phyloP scores from a whole-genome alignment of 2,329 filamentous ascomycete species.

The Colletotrichum caudatum region DNA sequence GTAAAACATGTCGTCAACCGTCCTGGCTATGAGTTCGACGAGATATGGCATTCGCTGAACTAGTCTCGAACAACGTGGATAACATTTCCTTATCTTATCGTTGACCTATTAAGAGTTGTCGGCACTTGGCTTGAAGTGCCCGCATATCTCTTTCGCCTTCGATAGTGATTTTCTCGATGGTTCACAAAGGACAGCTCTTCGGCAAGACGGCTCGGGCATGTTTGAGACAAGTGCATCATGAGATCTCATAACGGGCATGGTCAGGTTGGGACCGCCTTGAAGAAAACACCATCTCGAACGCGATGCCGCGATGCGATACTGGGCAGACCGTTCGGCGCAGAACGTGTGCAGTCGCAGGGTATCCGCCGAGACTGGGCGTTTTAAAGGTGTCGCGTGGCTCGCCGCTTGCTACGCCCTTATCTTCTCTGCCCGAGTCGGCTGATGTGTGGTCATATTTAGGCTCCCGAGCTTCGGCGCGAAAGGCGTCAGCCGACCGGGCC shows the following conservation, averaged over 20 bases:
- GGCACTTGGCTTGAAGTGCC: constrained; percentile 8
- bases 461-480: constrained; percentile 24
- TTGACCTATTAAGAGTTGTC: not conserved
- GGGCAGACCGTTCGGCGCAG: not conserved
- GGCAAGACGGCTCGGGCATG: not conserved
- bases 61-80: constrained; percentile 1
- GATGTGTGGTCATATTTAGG: constrained; percentile 17
- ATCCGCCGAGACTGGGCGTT: constrained; percentile 4
- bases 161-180: not conserved
- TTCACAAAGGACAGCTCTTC: not conserved
- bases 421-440: constrained; percentile 29
- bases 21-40: not conserved
- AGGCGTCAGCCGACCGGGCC: constrained; percentile 29
- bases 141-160: not conserved
- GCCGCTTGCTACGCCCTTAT: constrained; percentile 33
- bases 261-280: not conserved
- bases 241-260: not conserved
- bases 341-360: not conserved
- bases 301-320: not conserved
- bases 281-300: constrained; percentile 1
- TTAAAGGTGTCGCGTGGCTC: constrained; percentile 34
- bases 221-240: not conserved
- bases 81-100: constrained; percentile 26
- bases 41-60: not conserved
- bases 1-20: not conserved